Evolutionary conservation across 768 basidiomycete genomes (phyloP).

Genomic region (Crepidotus variabilis): DNA sequence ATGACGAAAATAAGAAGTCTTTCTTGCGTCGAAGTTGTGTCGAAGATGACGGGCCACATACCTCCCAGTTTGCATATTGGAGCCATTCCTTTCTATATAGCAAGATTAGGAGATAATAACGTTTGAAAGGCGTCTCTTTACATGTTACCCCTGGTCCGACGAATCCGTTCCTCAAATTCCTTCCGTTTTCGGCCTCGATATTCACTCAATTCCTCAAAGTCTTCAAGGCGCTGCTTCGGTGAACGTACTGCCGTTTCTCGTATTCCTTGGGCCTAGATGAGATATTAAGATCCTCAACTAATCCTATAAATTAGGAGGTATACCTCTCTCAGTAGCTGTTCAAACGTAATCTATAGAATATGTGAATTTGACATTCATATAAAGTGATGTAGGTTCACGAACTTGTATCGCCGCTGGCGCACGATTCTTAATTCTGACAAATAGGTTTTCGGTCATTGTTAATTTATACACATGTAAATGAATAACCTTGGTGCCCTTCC

Average conservation of each 20-base stretch:
- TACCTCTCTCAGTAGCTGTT: slow-evolving; percentile 95
- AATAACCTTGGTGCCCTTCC: slow-evolving; percentile 72
- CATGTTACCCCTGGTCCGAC: slow-evolving; percentile 78
- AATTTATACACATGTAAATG: neutral
- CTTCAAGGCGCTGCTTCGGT: slow-evolving; percentile 93
- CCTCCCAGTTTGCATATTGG: slow-evolving; percentile 86
- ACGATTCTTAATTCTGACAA: slow-evolving; percentile 86
- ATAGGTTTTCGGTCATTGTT: slow-evolving; percentile 1
- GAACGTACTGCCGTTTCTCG: slow-evolving; percentile 91
- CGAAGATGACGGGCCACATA: slow-evolving; percentile 21
- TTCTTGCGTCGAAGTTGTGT: too few relatives aligned
- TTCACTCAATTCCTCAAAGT: slow-evolving; percentile 85
- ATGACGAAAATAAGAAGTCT: too few relatives aligned
- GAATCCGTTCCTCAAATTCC: slow-evolving; percentile 87
- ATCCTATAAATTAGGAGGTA: neutral
- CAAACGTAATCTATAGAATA: slow-evolving; percentile 82
- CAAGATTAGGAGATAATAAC: neutral
- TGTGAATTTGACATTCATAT: slow-evolving; percentile 9
- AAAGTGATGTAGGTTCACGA: slow-evolving; percentile 13
- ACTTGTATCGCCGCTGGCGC: slow-evolving; percentile 94
- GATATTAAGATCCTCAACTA: neutral
- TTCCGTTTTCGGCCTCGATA: slow-evolving; percentile 80
- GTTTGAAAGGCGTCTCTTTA: slow-evolving; percentile 42
- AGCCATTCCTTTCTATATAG: slow-evolving; percentile 75
- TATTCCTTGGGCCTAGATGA: slow-evolving; percentile 84